Conservation (phyloP, 2,329 filamentous ascomycete genomes). For the Coniochaeta sp. region DNA sequence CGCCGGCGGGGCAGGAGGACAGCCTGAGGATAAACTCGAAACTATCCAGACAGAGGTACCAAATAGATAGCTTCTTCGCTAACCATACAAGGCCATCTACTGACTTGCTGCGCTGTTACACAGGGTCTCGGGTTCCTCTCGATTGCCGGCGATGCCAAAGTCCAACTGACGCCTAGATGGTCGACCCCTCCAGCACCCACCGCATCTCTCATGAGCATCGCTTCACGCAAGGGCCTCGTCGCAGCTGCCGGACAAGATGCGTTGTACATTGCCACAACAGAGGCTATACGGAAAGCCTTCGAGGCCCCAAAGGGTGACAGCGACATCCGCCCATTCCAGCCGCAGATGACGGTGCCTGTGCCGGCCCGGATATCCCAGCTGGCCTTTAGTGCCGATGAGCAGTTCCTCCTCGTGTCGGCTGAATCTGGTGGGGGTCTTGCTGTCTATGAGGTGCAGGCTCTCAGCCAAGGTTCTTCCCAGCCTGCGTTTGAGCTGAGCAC, state of each 20-base stretch:
- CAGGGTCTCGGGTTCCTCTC: constrained; percentile 74
- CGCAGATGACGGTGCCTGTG: constrained; percentile 66
- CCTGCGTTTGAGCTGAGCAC: constrained; percentile 71
- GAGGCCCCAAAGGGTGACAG: constrained; percentile 50
- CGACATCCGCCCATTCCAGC: constrained; percentile 63
- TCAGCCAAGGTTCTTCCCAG: constrained; percentile 60
- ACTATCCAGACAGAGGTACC: constrained; percentile 76
- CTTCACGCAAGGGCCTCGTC: constrained; percentile 70
- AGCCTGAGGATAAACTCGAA: constrained; percentile 48
- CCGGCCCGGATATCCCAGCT: constrained; percentile 78
- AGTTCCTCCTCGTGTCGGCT: constrained; percentile 73
- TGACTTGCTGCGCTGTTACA: background rate
- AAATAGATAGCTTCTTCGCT: background rate
- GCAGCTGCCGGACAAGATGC: constrained; percentile 81
- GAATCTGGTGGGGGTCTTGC: constrained; percentile 75
- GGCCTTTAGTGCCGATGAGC: constrained; percentile 84
- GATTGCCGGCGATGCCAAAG: constrained; percentile 71
- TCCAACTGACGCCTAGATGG: constrained; percentile 77
- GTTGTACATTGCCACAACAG: constrained; percentile 69
- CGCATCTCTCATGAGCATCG: constrained; percentile 77
- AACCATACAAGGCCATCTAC: constrained; percentile 3
- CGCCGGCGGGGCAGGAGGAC: constrained; percentile 30
- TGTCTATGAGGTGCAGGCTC: constrained; percentile 67
- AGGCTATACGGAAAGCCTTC: constrained; percentile 71
- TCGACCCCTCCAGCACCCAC: constrained; percentile 66